Evolutionary conservation across 1,284 basidiomycete genomes (phyloP).

Genomic region (Tilletia caries): DNA sequence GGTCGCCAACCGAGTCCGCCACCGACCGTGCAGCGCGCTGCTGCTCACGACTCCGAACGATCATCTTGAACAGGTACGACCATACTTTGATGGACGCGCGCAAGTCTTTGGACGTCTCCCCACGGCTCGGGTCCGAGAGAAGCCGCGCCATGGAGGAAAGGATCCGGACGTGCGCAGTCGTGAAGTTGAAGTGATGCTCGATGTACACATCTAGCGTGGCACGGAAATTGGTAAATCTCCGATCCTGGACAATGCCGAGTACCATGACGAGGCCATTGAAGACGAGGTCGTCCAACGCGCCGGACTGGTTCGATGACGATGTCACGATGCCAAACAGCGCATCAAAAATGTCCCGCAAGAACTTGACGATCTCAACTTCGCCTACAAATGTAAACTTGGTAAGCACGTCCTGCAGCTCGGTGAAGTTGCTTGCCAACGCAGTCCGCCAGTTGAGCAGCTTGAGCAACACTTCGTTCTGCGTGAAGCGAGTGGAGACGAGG

Average conservation of each 20-base stretch:
- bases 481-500: conserved; percentile 86
- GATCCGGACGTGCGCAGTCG: conserved; percentile 41
- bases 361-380: conserved; percentile 73
- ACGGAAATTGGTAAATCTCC: conserved; percentile 77
- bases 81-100: conserved; percentile 90
- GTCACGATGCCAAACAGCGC: conserved; percentile 85
- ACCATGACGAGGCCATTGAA: conserved; percentile 88
- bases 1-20: conserved; percentile 71
- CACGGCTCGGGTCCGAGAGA: conserved; percentile 68
- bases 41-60: conserved; percentile 78
- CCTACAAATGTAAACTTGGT: conserved; percentile 86
- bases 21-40: conserved; percentile 65
- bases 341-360: conserved; percentile 84
- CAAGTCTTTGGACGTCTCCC: conserved; percentile 72
- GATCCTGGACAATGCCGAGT: conserved; percentile 75
- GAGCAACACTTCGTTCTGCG: conserved; percentile 82
- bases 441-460: conserved; percentile 78
- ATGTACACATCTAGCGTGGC: conserved; percentile 91
- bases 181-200: conserved; percentile 71
- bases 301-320: conserved; percentile 68
- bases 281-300: conserved; percentile 78
- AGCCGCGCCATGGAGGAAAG: conserved; percentile 73
- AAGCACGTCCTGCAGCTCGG: conserved; percentile 68
- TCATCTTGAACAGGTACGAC: conserved; percentile 93
- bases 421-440: conserved; percentile 61